These are phyloP conservation scores for Chaetoceros muelleri DNA, from an alignment of 108 stramenopile genomes.

Conservation along the genomic window DNA sequence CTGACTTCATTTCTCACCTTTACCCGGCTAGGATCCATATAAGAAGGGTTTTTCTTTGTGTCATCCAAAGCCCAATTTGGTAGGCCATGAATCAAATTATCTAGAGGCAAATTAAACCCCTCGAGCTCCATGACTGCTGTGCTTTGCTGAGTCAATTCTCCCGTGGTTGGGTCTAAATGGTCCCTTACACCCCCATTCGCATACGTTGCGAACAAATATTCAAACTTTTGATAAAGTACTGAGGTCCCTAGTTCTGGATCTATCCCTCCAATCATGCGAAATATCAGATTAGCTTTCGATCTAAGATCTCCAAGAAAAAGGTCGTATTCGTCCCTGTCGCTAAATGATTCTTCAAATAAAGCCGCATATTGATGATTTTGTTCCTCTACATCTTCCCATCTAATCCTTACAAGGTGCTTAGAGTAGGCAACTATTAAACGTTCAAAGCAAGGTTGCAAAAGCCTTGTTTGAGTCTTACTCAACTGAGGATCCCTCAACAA, in stretches of 20 bases:
- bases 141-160: constrained; percentile 55
- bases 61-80: constrained; percentile 51
- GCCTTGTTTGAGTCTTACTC: constrained; percentile 19
- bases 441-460: constrained; percentile 46
- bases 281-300: constrained; percentile 59
- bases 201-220: constrained; percentile 31
- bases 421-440: constrained; percentile 46
- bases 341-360: constrained; percentile 69
- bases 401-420: constrained; percentile 52
- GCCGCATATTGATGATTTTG: constrained; percentile 43
- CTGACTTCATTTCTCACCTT: constrained; percentile 35
- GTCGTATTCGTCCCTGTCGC: constrained; percentile 72
- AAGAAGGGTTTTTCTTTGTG: constrained; percentile 7
- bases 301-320: constrained; percentile 62
- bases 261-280: constrained; percentile 45
- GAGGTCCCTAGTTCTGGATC: constrained; percentile 54
- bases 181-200: constrained; percentile 63
- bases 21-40: constrained; percentile 5
- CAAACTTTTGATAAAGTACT: constrained; percentile 31
- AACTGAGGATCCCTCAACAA: constrained; percentile 76
- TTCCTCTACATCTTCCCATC: constrained; percentile 80
- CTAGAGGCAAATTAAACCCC: constrained; percentile 57
- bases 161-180: constrained; percentile 43
- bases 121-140: constrained; percentile 67
- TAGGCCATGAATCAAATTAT: constrained; percentile 65